Evolutionary conservation across 768 basidiomycete genomes (phyloP).

Genomic region (Podaxis carcinomalis): DNA sequence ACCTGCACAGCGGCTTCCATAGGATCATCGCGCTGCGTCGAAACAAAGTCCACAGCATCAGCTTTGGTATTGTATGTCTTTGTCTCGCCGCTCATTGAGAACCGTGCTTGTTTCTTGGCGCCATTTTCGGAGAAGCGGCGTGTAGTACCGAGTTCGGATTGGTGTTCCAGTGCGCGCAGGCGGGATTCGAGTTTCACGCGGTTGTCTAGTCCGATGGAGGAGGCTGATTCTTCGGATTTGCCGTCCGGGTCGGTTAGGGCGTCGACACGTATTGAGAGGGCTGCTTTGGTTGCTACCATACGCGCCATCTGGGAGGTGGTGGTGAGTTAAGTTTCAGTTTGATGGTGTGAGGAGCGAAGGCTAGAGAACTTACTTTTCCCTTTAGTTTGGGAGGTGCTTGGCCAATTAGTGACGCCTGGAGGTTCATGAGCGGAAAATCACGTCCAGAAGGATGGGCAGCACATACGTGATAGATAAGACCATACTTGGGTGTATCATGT

Average conservation of each 20-base stretch:
- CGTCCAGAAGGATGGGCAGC: neutral
- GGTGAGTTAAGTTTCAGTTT: neutral
- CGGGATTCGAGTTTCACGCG: conserved; percentile 95
- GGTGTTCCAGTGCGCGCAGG: conserved; percentile 82
- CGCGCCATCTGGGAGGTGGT: conserved; percentile 77
- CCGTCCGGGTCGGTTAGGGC: conserved; percentile 90
- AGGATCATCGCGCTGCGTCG: conserved; percentile 79
- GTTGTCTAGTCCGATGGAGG: conserved; percentile 89
- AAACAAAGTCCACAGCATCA: conserved; percentile 77
- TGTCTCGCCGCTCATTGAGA: conserved; percentile 76
- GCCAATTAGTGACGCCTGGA: conserved; percentile 88
- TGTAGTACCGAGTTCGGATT: conserved; percentile 68
- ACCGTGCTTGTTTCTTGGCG: conserved; percentile 69
- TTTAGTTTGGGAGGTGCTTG: conserved; percentile 98
- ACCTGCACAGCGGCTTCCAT: conserved; percentile 70
- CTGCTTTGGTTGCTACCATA: conserved; percentile 99
- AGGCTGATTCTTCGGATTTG: conserved; percentile 78
- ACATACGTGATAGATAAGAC: conserved; percentile 94
- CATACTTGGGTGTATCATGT: conserved; percentile 99
- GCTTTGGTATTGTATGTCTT: conserved; percentile 84
- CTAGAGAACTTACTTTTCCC: conserved; percentile 65
- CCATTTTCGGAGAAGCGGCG: conserved; percentile 55
- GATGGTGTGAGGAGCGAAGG: neutral
- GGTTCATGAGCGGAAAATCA: neutral
- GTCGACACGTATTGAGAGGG: conserved; percentile 95